A percentile compares a stretch with the other conserved stretches of the same genome.
These are phyloP conservation scores for Monosporascus ibericus DNA, from an alignment of 2,329 filamentous ascomycete genomes.

Conservation along the genomic window DNA sequence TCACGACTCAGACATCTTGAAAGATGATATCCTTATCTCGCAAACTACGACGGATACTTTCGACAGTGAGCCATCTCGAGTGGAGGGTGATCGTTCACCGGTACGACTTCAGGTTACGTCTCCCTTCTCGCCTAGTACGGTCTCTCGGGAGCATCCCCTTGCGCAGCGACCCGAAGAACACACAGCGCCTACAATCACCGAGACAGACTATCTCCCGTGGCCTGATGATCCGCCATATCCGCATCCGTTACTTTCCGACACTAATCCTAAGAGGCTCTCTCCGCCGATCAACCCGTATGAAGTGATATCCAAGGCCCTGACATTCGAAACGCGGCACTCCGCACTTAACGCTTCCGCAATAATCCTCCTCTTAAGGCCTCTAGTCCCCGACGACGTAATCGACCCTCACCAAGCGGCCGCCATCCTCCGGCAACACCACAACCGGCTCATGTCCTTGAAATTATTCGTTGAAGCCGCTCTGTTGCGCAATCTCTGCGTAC, in stretches of 20 bases:
- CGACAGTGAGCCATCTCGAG: constrained; percentile 15
- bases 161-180: constrained; percentile 29
- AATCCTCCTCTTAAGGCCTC: constrained; percentile 51
- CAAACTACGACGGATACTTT: constrained; percentile 24
- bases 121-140: constrained; percentile 7
- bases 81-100: constrained; percentile 5
- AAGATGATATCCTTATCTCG: constrained; percentile 24
- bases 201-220: constrained; percentile 56
- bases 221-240: constrained; percentile 50
- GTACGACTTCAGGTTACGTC: constrained; percentile 6
- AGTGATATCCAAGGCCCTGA: constrained; percentile 46
- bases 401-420: constrained; percentile 49
- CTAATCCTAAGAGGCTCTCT: constrained; percentile 2
- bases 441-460: constrained; percentile 51
- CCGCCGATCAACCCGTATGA: constrained; percentile 50
- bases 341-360: constrained; percentile 56
- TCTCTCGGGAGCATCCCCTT: constrained; percentile 4
- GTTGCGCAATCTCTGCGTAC: constrained; percentile 54
- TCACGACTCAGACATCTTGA: constrained; percentile 18
- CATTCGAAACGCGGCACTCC: constrained; percentile 50
- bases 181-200: constrained; percentile 38
- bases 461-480: constrained; percentile 56
- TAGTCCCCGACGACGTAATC: constrained; percentile 49
- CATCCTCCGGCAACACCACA: constrained; percentile 54
- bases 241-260: constrained; percentile 30